Conservation (phyloP, 208 protist species). For the Trypanosoma caninum region DNA sequence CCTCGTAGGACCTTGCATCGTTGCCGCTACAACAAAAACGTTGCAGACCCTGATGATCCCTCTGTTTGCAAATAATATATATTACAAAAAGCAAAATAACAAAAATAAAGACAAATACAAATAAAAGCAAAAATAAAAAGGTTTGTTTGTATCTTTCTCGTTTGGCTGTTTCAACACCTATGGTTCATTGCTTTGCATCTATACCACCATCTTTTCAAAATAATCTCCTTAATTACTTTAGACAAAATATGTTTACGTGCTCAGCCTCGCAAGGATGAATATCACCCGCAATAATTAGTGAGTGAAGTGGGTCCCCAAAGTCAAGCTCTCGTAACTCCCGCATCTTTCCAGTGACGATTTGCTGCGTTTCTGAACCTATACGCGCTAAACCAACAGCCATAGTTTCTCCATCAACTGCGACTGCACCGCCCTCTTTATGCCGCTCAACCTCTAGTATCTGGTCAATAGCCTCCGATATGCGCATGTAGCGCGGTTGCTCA, state of each 20-base stretch:
- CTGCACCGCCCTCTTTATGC: conserved; percentile 56
- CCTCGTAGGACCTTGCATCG: conserved; percentile 10
- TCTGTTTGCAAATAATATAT: too few species aligned
- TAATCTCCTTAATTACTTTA: conserved; percentile 19
- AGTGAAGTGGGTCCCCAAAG: conserved; percentile 98
- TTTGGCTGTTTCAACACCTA: background rate
- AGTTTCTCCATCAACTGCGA: conserved; percentile 77
- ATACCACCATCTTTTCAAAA: background rate
- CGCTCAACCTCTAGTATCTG: conserved; percentile 96
- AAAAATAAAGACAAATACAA: background rate
- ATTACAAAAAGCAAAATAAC: background rate
- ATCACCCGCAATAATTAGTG: conserved; percentile 95
- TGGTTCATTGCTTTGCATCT: background rate
- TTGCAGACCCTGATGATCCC: background rate
- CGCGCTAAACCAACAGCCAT: conserved; percentile 94
- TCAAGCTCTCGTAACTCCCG: conserved; percentile 89
- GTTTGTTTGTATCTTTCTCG: background rate
- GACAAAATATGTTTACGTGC: conserved; percentile 72
- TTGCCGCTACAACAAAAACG: conserved; percentile 15
- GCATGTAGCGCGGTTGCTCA: conserved; percentile 99
- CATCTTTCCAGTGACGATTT: conserved; percentile 93
- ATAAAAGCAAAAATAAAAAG: conserved; percentile 2
- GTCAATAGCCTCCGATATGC: conserved; percentile 93
- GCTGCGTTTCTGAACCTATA: conserved; percentile 92
- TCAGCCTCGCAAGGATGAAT: conserved; percentile 94